These are phyloP conservation scores for Paramecium octaurelia DNA, from an alignment of 73 alveolate species.

Conservation along the genomic window DNA sequence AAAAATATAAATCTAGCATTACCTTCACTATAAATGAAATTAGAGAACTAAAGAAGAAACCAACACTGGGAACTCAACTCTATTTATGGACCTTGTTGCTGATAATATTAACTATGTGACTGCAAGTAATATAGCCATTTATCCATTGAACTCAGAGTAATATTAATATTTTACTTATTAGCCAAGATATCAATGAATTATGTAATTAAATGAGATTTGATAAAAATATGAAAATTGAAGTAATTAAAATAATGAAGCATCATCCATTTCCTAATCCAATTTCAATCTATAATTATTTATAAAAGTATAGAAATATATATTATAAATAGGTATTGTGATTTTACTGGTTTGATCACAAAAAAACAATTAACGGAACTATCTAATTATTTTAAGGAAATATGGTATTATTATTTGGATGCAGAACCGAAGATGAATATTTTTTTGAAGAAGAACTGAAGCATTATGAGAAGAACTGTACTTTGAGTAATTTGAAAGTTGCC, in stretches of 20 bases:
- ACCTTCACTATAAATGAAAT: slow-evolving; percentile 63
- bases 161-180: not conserved
- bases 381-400: slow-evolving; percentile 21
- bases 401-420: slow-evolving; percentile 68
- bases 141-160: slow-evolving; percentile 75
- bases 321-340: slow-evolving; percentile 64
- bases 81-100: slow-evolving; percentile 34
- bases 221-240: slow-evolving; percentile 56
- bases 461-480: slow-evolving; percentile 61
- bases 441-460: slow-evolving; percentile 68
- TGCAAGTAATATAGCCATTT: slow-evolving; percentile 72
- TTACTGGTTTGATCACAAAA: slow-evolving; percentile 70
- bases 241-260: slow-evolving; percentile 42
- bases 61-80: slow-evolving; percentile 68
- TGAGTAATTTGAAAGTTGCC: slow-evolving; percentile 68
- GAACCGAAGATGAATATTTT: slow-evolving; percentile 68
- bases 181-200: slow-evolving; percentile 61
- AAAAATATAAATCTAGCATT: slow-evolving; percentile 57
- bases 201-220: slow-evolving; percentile 58
- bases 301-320: not conserved
- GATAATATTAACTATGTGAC: slow-evolving; percentile 62
- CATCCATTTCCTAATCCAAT: slow-evolving; percentile 74
- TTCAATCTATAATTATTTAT: slow-evolving; percentile 67
- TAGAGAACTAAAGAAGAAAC: slow-evolving; percentile 70
- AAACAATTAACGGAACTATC: slow-evolving; percentile 54